phyloP scores from a whole-genome alignment of 495 filamentous ascomycete species.

The Rostrohypoxylon terebratum region DNA sequence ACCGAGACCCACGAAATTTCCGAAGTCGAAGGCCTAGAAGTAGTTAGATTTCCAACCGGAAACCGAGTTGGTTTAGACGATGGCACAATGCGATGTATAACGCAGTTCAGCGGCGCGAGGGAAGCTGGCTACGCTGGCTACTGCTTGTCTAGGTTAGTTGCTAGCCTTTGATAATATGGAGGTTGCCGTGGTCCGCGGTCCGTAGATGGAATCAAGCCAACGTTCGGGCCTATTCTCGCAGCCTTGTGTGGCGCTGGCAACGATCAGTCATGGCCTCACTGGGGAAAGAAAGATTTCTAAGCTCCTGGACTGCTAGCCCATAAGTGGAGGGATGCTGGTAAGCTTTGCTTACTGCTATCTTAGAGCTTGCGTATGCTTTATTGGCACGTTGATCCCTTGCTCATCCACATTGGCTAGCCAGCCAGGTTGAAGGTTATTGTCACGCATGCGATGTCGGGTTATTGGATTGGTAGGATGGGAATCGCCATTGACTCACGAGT shows the following conservation, averaged over 20 bases:
- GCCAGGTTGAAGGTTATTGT: constrained; percentile 34
- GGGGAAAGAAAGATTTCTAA: constrained; percentile 16
- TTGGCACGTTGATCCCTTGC: constrained; percentile 41
- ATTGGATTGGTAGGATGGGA: constrained; percentile 38
- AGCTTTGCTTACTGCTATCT: constrained; percentile 39
- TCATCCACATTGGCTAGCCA: constrained; percentile 44
- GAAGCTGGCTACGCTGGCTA: constrained; percentile 20
- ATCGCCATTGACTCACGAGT: constrained; percentile 26
- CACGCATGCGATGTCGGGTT: constrained; percentile 43
- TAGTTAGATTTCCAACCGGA: constrained; percentile 26
- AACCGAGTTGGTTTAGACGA: constrained; percentile 26
- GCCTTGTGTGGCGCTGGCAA: constrained; percentile 42
- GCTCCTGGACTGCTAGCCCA: constrained; percentile 8
- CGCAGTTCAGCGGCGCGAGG: constrained; percentile 29
- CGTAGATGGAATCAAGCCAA: constrained; percentile 9
- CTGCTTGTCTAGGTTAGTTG: constrained; percentile 32
- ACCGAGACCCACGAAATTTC: constrained; percentile 31
- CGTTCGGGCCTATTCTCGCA: constrained; percentile 44
- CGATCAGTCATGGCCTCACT: constrained; percentile 24
- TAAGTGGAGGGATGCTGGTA: constrained; percentile 30
- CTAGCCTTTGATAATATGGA: constrained; percentile 11
- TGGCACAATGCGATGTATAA: constrained; percentile 16
- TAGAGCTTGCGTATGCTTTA: constrained; percentile 37
- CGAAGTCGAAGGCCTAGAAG: constrained; percentile 32
- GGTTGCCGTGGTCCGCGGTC: background rate